Evolutionary conservation across 2,329 filamentous ascomycete species (phyloP).

Genomic region (Fusarium brevicatenulatum): DNA sequence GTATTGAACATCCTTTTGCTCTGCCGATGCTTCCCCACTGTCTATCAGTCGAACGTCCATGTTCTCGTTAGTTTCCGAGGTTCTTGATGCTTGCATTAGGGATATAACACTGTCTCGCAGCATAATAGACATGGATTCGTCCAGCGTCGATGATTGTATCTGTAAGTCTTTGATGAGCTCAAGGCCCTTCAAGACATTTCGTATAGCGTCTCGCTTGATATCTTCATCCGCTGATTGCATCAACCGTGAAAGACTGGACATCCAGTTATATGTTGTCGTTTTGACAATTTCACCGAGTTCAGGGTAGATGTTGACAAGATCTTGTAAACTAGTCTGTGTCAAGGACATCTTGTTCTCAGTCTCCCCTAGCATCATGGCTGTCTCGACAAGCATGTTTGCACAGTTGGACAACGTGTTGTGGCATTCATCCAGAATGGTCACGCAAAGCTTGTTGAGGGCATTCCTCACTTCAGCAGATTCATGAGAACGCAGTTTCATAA

Average conservation of each 20-base stretch:
- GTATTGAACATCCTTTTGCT: slow-evolving; percentile 55
- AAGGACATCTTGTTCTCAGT: slow-evolving; percentile 54
- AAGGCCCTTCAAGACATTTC: slow-evolving; percentile 80
- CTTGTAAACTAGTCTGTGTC: slow-evolving; percentile 63
- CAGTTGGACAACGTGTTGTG: slow-evolving; percentile 76
- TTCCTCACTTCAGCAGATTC: slow-evolving; percentile 74
- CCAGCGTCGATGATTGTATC: slow-evolving; percentile 72
- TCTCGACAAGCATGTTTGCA: slow-evolving; percentile 79
- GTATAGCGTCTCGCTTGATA: slow-evolving; percentile 76
- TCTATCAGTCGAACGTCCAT: slow-evolving; percentile 45
- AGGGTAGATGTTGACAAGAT: slow-evolving; percentile 71
- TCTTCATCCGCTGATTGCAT: slow-evolving; percentile 87
- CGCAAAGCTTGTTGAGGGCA: slow-evolving; percentile 76
- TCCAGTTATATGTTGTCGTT: slow-evolving; percentile 81
- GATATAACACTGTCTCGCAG: slow-evolving; percentile 79
- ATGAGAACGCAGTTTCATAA: slow-evolving; percentile 79
- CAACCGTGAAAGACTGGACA: slow-evolving; percentile 79
- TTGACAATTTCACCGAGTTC: slow-evolving; percentile 73
- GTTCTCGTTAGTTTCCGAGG: slow-evolving; percentile 13
- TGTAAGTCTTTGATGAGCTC: slow-evolving; percentile 71
- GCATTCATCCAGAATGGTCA: slow-evolving; percentile 82
- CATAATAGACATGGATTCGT: slow-evolving; percentile 72
- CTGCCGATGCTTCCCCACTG: slow-evolving; percentile 16
- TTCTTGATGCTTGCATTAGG: slow-evolving; percentile 44
- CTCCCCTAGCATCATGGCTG: slow-evolving; percentile 75